Conservation (phyloP, 495 filamentous ascomycete genomes). For the Penicillium maclennaniae region DNA sequence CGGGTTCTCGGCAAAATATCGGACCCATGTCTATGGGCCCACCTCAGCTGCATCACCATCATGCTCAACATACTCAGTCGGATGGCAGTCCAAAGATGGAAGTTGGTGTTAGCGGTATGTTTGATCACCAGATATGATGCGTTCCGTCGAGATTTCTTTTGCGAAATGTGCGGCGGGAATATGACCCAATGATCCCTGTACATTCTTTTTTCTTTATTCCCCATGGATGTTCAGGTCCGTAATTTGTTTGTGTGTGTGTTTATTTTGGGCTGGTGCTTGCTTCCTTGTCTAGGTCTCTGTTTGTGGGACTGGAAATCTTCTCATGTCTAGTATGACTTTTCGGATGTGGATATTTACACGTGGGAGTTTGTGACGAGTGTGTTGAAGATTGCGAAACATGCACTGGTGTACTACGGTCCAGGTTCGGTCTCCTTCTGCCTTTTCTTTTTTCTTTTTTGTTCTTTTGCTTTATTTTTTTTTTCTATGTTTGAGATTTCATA, state of each 20-base stretch:
- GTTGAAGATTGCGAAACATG: constrained; percentile 12
- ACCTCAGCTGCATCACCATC: constrained; percentile 73
- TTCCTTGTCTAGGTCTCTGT: not conserved
- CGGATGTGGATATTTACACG: constrained; percentile 19
- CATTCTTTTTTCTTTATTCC: constrained; percentile 13
- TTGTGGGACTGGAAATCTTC: constrained; percentile 9
- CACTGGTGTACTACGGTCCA: constrained; percentile 23
- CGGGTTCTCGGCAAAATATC: constrained; percentile 46
- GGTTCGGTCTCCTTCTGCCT: constrained; percentile 14
- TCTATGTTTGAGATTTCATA: constrained; percentile 20
- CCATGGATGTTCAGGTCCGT: not conserved
- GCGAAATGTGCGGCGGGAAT: constrained; percentile 16
- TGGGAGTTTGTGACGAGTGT: constrained; percentile 13
- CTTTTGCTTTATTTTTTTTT: constrained; percentile 19
- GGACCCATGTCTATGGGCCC: constrained; percentile 60
- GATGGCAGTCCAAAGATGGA: constrained; percentile 71
- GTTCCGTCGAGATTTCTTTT: constrained; percentile 19
- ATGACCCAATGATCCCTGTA: constrained; percentile 16
- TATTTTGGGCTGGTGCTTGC: too few relatives aligned
- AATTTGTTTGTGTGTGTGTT: too few relatives aligned
- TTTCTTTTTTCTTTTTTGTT: constrained; percentile 33
- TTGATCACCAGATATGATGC: constrained; percentile 63
- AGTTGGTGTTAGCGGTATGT: constrained; percentile 88
- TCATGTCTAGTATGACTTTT: not conserved
- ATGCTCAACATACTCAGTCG: constrained; percentile 71